A percentile compares a stretch with the other conserved stretches of the same genome.
Evolutionary conservation across 352 stramenopile species (phyloP).

Genomic region (Elongisporangium senticosum): DNA sequence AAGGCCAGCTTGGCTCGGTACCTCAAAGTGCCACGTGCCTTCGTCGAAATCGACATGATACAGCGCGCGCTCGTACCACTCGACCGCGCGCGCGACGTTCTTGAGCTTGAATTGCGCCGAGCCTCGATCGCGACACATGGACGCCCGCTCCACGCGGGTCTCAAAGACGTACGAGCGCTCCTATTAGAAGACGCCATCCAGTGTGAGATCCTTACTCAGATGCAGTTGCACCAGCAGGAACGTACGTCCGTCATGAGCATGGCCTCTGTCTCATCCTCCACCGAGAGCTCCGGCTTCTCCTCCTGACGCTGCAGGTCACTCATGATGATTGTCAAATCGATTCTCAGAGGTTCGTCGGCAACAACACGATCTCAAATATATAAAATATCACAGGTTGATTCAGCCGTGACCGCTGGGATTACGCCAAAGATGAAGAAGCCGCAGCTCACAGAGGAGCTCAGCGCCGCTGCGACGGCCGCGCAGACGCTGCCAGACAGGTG

Average conservation of each 20-base stretch:
- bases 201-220: not conserved
- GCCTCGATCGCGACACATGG: slow-evolving; percentile 59
- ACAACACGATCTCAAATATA: not conserved
- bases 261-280: slow-evolving; percentile 9
- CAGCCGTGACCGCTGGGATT: not conserved
- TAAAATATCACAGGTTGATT: not conserved
- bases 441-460: slow-evolving; percentile 45
- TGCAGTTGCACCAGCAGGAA: not conserved
- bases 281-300: too few relatives aligned
- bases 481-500: slow-evolving; percentile 58
- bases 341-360: not conserved
- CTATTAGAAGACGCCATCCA: slow-evolving; percentile 19
- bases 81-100: slow-evolving; percentile 33
- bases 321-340: not conserved
- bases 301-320: not conserved
- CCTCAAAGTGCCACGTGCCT: slow-evolving; percentile 82
- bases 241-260: slow-evolving; percentile 30
- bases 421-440: slow-evolving; percentile 3
- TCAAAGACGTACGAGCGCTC: slow-evolving; percentile 84
- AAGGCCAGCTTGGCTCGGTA: slow-evolving; percentile 7
- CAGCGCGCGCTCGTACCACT: slow-evolving; percentile 74
- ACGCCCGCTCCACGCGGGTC: slow-evolving; percentile 62
- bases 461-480: slow-evolving; percentile 34
- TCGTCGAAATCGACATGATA: slow-evolving; percentile 84
- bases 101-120: slow-evolving; percentile 51